Evolutionary conservation across 371 early-diverging fungal genomes (phyloP), one percentile per base, ranked within the genome.

Genomic region (Saksenaea vasiformis): DNA sequence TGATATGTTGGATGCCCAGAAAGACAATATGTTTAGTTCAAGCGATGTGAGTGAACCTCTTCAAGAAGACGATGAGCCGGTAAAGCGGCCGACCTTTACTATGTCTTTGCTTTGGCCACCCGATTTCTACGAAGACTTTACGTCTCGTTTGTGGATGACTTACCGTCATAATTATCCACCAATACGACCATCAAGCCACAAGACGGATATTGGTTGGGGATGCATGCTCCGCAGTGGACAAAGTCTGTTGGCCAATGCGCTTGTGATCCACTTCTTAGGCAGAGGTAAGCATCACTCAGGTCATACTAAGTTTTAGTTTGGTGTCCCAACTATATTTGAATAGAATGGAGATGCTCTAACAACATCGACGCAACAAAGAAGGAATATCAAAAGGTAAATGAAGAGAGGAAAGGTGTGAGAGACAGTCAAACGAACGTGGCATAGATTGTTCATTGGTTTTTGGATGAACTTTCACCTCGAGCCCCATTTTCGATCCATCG

Each of bases 181-280:
- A 2, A 93, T 96, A 58, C 77, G 87, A 57, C 87, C 92, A n/a
- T 87, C 91, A 22, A 79, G 76, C 31, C 93, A 88, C 67, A 94
- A 92, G 26, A 87, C 91, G 1, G 98, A 94, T 62, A 87, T 90
- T 39, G 97, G 96, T 2, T 96, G 96, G 96, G 98, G 98, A 0
- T 98, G 98, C 76, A 98, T 98, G 98, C 77, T 98, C 43, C 77
- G 98, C 28, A 93, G 93, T 37, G 97, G 96, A 0, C 98, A 98
- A 71, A 93, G 93, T 73, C 74, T 98, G 57, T 77, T 98, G 55
- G 94, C 94, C 0, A 93, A 94, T 66, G 89, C 95, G 0, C 75
- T 96, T 10, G 69, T 93, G 58, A 69, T 91, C 10, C 90, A 90
- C 57, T 73, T 80, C 35, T 73, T 93, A 67, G 90, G 91, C 5